Evolutionary conservation across 768 basidiomycete genomes (phyloP), one percentile per base, ranked within the genome.

Genomic region (Gymnopilus dilepis): DNA sequence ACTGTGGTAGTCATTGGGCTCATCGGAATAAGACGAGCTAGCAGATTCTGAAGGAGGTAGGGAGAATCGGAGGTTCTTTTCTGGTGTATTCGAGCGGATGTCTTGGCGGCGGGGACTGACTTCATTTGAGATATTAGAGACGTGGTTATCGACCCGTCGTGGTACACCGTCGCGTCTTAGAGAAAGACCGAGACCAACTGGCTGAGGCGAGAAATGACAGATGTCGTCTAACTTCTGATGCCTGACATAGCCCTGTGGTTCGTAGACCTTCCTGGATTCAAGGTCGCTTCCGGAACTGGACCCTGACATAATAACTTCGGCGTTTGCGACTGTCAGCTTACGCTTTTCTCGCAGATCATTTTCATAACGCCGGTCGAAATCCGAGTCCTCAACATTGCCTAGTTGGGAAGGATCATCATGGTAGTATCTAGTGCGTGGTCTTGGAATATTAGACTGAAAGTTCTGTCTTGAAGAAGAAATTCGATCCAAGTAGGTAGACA

Each of bases 311-410:
- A 77, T 67, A 11, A 79, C 74, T 42, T 78, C 77, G 0, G 78
- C 77, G 58, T 83, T 83, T 6, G 80, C 74, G 24, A 84, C 79
- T 11, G 78, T 78, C 17, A 84, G 69, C 41, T 76, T 81, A 4
- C 82, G 76, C 52, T 72, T 73, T 17, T 79, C 74, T 37, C 72
- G 69, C 43, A 70, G 69, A 48, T 75, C 75, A n/a, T 63, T 67
- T 55, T 83, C 80, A 63, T 77, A 78, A 13, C 72, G 77, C 30
- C 66, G 68, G 59, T 83, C 82, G 3, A 80, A 55, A 55, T 84
- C 81, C 11, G 83, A 84, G 28, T 82, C 81, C 47, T 80, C 77
- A 1, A 73, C 61, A 6, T 63, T 71, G 17, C 62, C 58, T 9
- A 65, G 64, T 12, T 69, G 62, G 26, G 63, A 66, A n/a, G 68